Percentiles rank a stretch among this genome's conserved stretches.
phyloP scores from a whole-genome alignment of 129 eudicot genomes.

The Chrysanthemum lavandulifolium region DNA sequence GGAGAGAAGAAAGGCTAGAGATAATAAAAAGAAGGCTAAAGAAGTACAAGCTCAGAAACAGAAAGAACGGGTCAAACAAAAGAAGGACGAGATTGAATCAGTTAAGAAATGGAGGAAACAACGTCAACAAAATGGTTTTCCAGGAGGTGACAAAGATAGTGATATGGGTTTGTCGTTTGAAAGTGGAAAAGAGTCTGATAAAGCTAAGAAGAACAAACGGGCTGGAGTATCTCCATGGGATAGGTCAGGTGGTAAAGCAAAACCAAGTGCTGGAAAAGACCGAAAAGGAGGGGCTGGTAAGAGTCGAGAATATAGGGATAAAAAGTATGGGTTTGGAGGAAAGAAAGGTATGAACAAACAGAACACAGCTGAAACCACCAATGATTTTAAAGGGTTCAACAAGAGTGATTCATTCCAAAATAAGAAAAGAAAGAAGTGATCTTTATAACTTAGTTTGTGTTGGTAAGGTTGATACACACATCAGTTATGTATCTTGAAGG shows the following conservation, averaged over 20 bases:
- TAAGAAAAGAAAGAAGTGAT: slow-evolving; percentile 66
- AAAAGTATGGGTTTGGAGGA: slow-evolving; percentile 83
- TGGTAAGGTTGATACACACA: not conserved
- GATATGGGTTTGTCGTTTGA: slow-evolving; percentile 65
- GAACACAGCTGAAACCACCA: slow-evolving; percentile 83
- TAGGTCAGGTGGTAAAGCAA: slow-evolving; percentile 81
- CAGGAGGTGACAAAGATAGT: slow-evolving; percentile 49
- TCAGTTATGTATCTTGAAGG: slow-evolving; percentile 8
- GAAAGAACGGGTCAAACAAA: slow-evolving; percentile 77
- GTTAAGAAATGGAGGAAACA: slow-evolving; percentile 98
- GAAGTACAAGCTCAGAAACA: slow-evolving; percentile 72
- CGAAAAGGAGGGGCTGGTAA: slow-evolving; percentile 52
- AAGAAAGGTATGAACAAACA: slow-evolving; percentile 93
- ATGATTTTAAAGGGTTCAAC: slow-evolving; percentile 60
- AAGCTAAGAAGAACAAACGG: slow-evolving; percentile 50
- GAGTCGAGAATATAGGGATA: slow-evolving; percentile 60
- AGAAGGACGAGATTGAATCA: slow-evolving; percentile 78
- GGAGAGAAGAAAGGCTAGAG: slow-evolving; percentile 84
- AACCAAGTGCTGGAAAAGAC: slow-evolving; percentile 55
- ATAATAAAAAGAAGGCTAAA: slow-evolving; percentile 72
- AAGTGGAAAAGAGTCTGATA: slow-evolving; percentile 44
- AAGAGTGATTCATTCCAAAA: slow-evolving; percentile 37
- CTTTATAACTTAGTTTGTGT: not conserved
- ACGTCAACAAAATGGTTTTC: slow-evolving; percentile 76
- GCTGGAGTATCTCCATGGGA: slow-evolving; percentile 71